phyloP scores from a whole-genome alignment of 116 monocot genomes.

The Zostera marina region DNA sequence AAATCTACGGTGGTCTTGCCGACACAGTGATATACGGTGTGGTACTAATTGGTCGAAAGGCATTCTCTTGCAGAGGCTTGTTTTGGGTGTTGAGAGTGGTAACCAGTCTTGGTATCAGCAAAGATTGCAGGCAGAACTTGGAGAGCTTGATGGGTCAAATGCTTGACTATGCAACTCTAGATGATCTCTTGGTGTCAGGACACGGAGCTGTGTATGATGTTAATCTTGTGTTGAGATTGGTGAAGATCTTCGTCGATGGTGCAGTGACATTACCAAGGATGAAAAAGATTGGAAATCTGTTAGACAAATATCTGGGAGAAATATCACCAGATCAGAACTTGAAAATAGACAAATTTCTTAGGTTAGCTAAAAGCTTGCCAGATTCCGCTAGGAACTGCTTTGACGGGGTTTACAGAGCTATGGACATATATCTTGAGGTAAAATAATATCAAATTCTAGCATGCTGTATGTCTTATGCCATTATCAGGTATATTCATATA shows the following conservation, averaged over 20 bases:
- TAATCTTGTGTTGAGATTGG: slow-evolving; percentile 60
- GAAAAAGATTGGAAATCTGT: slow-evolving; percentile 68
- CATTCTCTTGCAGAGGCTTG: slow-evolving; percentile 55
- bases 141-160: slow-evolving; percentile 60
- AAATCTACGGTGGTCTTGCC: slow-evolving; percentile 33
- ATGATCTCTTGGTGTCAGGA: slow-evolving; percentile 71
- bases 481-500: too few relatives aligned
- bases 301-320: slow-evolving; percentile 77
- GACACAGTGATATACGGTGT: slow-evolving; percentile 69
- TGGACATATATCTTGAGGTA: slow-evolving; percentile 87
- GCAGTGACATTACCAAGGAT: slow-evolving; percentile 31
- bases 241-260: slow-evolving; percentile 53
- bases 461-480: too few relatives aligned
- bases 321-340: slow-evolving; percentile 79
- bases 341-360: slow-evolving; percentile 65
- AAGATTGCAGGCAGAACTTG: slow-evolving; percentile 43
- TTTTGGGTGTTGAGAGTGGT: slow-evolving; percentile 68
- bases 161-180: slow-evolving; percentile 77
- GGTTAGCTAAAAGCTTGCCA: slow-evolving; percentile 68
- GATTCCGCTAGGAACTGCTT: slow-evolving; percentile 75
- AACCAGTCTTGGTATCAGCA: slow-evolving; percentile 33
- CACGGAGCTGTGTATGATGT: slow-evolving; percentile 67
- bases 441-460: background rate
- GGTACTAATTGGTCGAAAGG: slow-evolving; percentile 30
- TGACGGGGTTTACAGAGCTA: slow-evolving; percentile 80